Evolutionary conservation across 345 rosid species (phyloP).

Genomic region (Passiflora organensis): DNA sequence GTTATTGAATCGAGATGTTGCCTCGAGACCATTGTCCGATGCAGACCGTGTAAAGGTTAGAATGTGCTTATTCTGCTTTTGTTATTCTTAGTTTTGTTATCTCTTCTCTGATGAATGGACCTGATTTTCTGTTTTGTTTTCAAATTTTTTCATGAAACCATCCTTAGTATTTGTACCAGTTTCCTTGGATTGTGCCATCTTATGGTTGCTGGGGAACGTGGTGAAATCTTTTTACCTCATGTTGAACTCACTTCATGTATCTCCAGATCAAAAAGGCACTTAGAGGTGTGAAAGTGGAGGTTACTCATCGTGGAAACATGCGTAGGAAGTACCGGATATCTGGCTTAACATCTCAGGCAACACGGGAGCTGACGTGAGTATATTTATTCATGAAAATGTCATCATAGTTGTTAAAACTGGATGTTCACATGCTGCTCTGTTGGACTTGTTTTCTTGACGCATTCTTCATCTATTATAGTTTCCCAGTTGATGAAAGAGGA

Average conservation of each 20-base stretch:
- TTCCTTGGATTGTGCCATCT: not conserved
- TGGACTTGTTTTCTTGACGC: slow-evolving; percentile 6
- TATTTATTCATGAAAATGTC: not conserved
- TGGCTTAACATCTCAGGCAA: slow-evolving; percentile 83
- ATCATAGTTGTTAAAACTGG: not conserved
- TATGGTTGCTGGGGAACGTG: too few species aligned
- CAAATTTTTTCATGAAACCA: too few species aligned
- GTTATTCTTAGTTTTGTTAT: not conserved
- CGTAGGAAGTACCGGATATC: slow-evolving; percentile 91
- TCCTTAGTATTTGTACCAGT: too few species aligned
- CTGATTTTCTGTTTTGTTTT: not conserved
- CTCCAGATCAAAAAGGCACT: slow-evolving; percentile 82
- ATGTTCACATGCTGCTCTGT: not conserved
- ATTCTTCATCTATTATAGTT: slow-evolving; percentile 36
- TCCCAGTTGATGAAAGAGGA: slow-evolving; percentile 85
- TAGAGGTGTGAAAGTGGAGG: slow-evolving; percentile 89
- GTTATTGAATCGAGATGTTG: slow-evolving; percentile 64
- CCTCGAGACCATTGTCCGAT: slow-evolving; percentile 72
- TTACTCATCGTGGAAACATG: slow-evolving; percentile 93
- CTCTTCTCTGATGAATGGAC: not conserved
- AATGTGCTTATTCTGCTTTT: not conserved
- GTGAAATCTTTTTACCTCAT: too few species aligned
- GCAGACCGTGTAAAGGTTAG: slow-evolving; percentile 90
- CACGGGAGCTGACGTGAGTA: slow-evolving; percentile 81
- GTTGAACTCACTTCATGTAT: too few species aligned